Conservation (phyloP, 2,329 filamentous ascomycete species). For the Gremmenia infestans region DNA sequence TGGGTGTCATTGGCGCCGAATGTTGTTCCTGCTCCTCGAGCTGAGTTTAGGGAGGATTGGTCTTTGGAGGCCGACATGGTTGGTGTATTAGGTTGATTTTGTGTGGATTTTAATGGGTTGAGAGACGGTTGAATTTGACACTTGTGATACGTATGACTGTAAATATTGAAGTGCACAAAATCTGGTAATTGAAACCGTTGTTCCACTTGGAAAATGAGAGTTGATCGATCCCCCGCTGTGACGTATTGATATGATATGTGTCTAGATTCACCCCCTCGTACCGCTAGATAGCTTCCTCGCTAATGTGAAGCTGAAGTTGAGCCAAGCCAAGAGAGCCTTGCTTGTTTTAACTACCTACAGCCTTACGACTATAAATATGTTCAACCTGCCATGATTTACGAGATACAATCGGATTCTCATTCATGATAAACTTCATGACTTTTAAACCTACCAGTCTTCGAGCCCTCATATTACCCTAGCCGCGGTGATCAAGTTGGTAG, state of each 20-base stretch:
- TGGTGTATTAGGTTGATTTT: background rate
- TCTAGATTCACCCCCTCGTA: constrained; percentile 4
- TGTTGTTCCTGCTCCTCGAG: constrained; percentile 22
- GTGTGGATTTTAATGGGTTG: background rate
- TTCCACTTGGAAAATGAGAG: background rate
- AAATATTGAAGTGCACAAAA: background rate
- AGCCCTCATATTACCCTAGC: too few species aligned
- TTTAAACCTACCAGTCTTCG: too few species aligned
- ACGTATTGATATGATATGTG: constrained; percentile 5
- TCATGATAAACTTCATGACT: too few species aligned
- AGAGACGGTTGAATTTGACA: background rate
- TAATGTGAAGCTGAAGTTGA: background rate
- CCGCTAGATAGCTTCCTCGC: constrained; percentile 1
- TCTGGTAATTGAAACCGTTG: background rate
- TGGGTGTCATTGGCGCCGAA: constrained; percentile 23
- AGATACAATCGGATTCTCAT: background rate
- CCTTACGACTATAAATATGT: background rate
- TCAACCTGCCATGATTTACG: background rate
- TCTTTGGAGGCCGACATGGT: constrained; percentile 29
- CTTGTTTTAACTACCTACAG: background rate
- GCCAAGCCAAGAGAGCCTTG: background rate
- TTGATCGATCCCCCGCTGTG: background rate
- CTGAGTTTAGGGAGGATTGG: constrained; percentile 25
- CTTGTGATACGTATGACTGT: background rate
- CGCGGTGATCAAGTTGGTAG: background rate